Conservation (phyloP, 108 stramenopile species). For the Pseudonitzschia pungens region DNA sequence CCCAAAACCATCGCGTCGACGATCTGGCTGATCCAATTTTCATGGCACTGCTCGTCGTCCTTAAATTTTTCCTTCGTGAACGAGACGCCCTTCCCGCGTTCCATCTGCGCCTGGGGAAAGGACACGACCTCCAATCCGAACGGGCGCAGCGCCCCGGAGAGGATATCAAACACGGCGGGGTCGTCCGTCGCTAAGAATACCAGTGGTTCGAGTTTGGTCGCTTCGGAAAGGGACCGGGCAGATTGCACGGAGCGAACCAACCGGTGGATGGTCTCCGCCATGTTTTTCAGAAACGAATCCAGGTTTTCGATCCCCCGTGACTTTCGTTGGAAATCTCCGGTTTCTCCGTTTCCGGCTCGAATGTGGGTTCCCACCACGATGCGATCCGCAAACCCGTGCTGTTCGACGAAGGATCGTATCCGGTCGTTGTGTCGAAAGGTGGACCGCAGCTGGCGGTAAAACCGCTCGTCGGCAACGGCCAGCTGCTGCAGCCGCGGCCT, state of each 20-base stretch:
- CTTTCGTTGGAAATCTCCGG: slow-evolving; percentile 38
- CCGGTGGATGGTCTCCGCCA: neutral
- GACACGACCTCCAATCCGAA: slow-evolving; percentile 26
- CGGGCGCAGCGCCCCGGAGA: neutral
- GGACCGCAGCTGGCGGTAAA: neutral
- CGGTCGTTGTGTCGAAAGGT: neutral
- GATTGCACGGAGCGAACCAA: neutral
- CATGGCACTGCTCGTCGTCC: slow-evolving; percentile 14
- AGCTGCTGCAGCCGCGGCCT: neutral
- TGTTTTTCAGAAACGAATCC: slow-evolving; percentile 4
- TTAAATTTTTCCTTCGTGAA: neutral
- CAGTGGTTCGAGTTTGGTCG: slow-evolving; percentile 23
- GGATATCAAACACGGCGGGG: neutral
- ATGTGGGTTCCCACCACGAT: slow-evolving; percentile 45
- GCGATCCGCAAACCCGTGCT: neutral
- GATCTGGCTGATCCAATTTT: slow-evolving; percentile 24
- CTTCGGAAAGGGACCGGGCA: neutral
- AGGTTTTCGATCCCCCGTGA: slow-evolving; percentile 27
- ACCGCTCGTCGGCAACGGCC: neutral
- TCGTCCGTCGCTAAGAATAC: slow-evolving; percentile 49
- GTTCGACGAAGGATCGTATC: neutral
- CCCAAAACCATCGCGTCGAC: slow-evolving; percentile 52
- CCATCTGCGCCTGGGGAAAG: slow-evolving; percentile 12
- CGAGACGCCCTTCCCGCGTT: slow-evolving; percentile 14
- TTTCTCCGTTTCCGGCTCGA: slow-evolving; percentile 59